Percentiles rank a stretch among this genome's conserved stretches.
These are phyloP conservation scores for Clonostachys chloroleuca DNA, from an alignment of 2,329 filamentous ascomycete genomes.

Conservation along the genomic window DNA sequence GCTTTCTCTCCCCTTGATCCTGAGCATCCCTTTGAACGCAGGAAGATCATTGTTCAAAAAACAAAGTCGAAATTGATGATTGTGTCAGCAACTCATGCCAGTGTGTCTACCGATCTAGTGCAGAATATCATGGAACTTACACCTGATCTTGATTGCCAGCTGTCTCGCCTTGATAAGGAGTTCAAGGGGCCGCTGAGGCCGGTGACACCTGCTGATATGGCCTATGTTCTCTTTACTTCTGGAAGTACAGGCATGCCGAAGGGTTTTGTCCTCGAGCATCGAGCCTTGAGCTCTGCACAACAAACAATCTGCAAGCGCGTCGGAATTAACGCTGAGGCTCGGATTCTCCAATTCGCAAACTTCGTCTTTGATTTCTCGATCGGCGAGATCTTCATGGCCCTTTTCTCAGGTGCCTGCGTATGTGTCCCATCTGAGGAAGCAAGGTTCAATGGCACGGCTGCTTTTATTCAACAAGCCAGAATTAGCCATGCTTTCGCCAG, in stretches of 20 bases:
- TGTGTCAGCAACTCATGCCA: not conserved
- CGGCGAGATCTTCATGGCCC: not conserved
- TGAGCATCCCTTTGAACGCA: not conserved
- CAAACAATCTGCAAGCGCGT: not conserved
- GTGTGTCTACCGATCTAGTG: not conserved
- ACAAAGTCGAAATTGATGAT: not conserved
- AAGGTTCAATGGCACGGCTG: not conserved
- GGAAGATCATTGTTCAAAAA: not conserved
- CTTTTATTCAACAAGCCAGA: not conserved
- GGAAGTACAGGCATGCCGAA: conserved; percentile 8
- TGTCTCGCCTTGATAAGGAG: not conserved
- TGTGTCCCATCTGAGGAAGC: conserved; percentile 1
- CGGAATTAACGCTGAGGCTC: not conserved
- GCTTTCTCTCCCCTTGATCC: conserved; percentile 2
- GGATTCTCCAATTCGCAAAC: conserved; percentile 1
- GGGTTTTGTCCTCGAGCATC: conserved; percentile 6
- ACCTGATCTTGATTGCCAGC: not conserved
- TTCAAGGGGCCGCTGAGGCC: not conserved
- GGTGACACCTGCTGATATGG: not conserved
- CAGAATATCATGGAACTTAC: not conserved
- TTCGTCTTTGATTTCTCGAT: conserved; percentile 3
- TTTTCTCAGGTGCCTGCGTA: not conserved
- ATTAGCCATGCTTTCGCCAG: not conserved
- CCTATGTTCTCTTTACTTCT: conserved; percentile 8
- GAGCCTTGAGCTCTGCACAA: not conserved